Evolutionary conservation across 169 alveolate genomes (phyloP), one percentile per base, ranked within the genome.

Genomic region (Amoebophrya sp.): DNA sequence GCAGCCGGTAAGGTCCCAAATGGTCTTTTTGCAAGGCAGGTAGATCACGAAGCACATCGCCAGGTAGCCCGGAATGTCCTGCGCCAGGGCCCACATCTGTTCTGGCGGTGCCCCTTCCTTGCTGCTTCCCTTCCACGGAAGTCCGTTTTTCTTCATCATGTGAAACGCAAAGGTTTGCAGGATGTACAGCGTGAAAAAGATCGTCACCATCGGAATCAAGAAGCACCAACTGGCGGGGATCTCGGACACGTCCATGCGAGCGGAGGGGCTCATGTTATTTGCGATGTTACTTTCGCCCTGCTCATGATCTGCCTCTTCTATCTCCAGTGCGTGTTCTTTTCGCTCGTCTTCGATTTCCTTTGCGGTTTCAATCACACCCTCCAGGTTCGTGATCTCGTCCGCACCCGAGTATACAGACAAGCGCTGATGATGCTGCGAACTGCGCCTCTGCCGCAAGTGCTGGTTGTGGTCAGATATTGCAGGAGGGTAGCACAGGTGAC

Each of bases 11-110:
- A 66, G 83, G 32, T 66, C 83, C 83, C 83, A 66, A 1, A 66
- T 66, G 2, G 83, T 66, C 83, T 66, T 66, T 25, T 66, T 66
- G 18, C 83, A 66, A 7, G 83, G 83, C 83, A 66, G 83, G 35
- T 25, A 66, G 83, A 66, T 66, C 39, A 66, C 83, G 83, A 66
- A 66, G 83, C 83, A 66, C 83, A 66, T 66, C 83, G 83, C 83
- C 32, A 66, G 83, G 83, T 66, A 66, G 12, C 83, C 83, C 7
- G 83, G 83, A 25, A 66, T 66, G 83, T 66, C 83, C 35, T 66
- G 83, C 10, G 83, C 0, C 35, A 66, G 35, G 7, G 83, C 83
- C 83, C 83, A 66, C 83, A 66, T 66, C 18, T 47, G 66, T 47
- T 47, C 18, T 47, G 66, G 66, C 66, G 66, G 66, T 25, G 83